Conservation (phyloP, 148 eudicot genomes). For the Pouteria glomerata region DNA sequence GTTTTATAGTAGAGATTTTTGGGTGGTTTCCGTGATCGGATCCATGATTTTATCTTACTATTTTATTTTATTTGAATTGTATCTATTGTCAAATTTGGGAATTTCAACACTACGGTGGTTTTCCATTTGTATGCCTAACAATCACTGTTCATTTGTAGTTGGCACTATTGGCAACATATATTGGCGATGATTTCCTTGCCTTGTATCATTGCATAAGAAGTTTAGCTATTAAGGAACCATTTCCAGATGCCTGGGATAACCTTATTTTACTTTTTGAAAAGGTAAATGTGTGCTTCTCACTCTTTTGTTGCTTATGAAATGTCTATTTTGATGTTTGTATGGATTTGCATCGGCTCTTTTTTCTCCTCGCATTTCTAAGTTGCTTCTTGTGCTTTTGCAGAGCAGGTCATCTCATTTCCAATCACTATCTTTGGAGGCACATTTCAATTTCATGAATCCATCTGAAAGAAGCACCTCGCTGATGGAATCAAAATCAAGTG, state of each 20-base stretch:
- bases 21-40: no score
- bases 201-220: slow-evolving; percentile 88
- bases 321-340: neutral
- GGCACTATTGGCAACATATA: slow-evolving; percentile 79
- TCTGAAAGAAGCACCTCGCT: slow-evolving; percentile 32
- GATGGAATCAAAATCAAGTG: slow-evolving; percentile 15
- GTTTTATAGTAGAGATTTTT: no score
- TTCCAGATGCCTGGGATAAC: slow-evolving; percentile 84
- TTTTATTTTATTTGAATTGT: no score
- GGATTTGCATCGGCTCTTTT: neutral
- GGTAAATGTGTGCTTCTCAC: slow-evolving; percentile 41
- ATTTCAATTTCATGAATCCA: slow-evolving; percentile 53
- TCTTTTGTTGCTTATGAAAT: neutral
- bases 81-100: no score
- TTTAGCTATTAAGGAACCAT: slow-evolving; percentile 86
- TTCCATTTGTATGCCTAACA: slow-evolving; percentile 3
- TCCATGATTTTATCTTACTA: no score
- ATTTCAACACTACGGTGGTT: neutral
- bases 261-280: slow-evolving; percentile 72
- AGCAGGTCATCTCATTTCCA: slow-evolving; percentile 56
- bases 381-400: slow-evolving; percentile 52
- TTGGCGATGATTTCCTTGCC: slow-evolving; percentile 79
- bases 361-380: neutral
- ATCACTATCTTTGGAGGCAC: slow-evolving; percentile 35
- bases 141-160: slow-evolving; percentile 46